Percentiles rank a stretch among this genome's conserved stretches.
These are phyloP conservation scores for Lentinula edodes DNA, from an alignment of 768 basidiomycete species.

Conservation along the genomic window DNA sequence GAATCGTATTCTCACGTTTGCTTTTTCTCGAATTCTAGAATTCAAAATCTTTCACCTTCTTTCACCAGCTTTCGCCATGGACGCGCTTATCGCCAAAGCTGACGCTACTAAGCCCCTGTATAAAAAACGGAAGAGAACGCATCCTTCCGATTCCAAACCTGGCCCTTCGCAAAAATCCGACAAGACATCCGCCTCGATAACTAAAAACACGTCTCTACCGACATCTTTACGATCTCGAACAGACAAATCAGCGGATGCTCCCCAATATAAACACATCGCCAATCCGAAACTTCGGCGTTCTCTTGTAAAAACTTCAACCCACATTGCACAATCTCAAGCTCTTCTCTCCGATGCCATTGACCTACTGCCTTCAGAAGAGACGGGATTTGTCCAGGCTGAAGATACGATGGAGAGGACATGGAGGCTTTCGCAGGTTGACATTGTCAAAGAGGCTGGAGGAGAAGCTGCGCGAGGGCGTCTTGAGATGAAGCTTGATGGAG, in stretches of 20 bases:
- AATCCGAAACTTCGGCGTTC: conserved; percentile 75
- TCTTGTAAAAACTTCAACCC: conserved; percentile 55
- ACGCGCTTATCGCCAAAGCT: conserved; percentile 67
- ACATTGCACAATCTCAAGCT: conserved; percentile 55
- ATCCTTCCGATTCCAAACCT: conserved; percentile 12
- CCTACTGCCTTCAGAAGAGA: conserved; percentile 55
- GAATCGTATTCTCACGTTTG: no score
- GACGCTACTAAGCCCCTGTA: conserved; percentile 46
- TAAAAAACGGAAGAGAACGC: conserved; percentile 36
- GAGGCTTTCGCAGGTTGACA: conserved; percentile 80
- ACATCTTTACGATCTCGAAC: conserved; percentile 59
- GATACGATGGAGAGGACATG: conserved; percentile 84
- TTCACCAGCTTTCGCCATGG: conserved; percentile 37
- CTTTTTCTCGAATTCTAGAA: no score
- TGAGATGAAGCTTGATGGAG: conserved; percentile 80
- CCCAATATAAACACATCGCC: conserved; percentile 54
- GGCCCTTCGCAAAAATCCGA: conserved; percentile 24
- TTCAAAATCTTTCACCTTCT: no score
- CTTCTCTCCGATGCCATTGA: conserved; percentile 68
- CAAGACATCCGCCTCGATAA: conserved; percentile 52
- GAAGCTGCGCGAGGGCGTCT: conserved; percentile 74
- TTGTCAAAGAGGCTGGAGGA: conserved; percentile 55
- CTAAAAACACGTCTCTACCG: conserved; percentile 55
- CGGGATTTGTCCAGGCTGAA: conserved; percentile 71
- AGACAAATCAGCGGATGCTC: conserved; percentile 26